phyloP scores from a whole-genome alignment of 345 rosid species.

The Pistacia integerrima region DNA sequence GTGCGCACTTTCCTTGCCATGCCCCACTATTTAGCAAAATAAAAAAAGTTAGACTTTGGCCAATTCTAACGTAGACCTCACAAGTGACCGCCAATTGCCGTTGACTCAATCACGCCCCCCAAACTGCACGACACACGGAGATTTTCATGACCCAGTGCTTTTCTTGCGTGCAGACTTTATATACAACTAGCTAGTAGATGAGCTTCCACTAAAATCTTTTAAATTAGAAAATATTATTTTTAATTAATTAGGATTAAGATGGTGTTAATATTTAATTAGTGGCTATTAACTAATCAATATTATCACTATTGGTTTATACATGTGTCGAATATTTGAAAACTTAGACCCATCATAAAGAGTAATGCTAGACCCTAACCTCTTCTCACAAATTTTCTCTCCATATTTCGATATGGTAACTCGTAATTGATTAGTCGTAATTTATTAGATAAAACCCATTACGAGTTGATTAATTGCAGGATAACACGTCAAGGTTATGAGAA shows the following conservation, averaged over 20 bases:
- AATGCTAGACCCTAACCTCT: too few relatives aligned
- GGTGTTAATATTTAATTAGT: not conserved
- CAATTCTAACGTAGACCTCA: not conserved
- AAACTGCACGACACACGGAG: not conserved
- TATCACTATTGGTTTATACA: too few relatives aligned
- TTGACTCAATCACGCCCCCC: not conserved
- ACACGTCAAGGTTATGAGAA: too few relatives aligned
- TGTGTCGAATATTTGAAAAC: not conserved
- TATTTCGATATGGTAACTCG: too few relatives aligned
- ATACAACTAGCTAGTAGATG: not conserved
- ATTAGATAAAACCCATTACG: too few relatives aligned
- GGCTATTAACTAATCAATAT: not conserved
- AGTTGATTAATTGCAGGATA: too few relatives aligned
- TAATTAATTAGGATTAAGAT: not conserved
- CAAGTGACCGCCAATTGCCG: not conserved
- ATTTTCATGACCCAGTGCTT: not conserved
- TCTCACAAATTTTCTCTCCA: too few relatives aligned
- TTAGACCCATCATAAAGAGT: not conserved
- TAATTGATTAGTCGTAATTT: too few relatives aligned
- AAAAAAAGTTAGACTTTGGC: not conserved
- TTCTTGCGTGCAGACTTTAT: not conserved
- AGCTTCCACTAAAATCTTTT: not conserved
- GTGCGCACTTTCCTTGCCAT: not conserved
- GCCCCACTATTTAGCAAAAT: not conserved
- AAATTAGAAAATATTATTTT: not conserved